Conservation (phyloP, 495 filamentous ascomycete species). For the Penicillium nucicola region DNA sequence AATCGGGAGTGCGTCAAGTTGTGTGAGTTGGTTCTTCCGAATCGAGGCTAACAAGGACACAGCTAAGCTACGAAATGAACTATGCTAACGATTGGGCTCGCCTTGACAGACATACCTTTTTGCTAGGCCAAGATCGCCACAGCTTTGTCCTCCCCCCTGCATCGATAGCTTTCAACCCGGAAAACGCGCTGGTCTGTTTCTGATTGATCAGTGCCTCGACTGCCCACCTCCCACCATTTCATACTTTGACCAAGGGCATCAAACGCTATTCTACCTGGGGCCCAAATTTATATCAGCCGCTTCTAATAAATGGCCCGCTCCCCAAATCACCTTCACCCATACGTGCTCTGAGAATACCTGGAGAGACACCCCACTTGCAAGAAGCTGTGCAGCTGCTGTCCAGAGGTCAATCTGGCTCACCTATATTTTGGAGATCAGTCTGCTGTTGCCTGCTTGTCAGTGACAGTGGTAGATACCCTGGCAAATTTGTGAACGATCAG, state of each 20-base stretch:
- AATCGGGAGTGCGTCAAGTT: constrained; percentile 3
- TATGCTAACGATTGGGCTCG: not conserved
- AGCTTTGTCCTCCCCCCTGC: not conserved
- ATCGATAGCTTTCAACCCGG: not conserved
- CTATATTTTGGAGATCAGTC: not conserved
- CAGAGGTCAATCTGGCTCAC: not conserved
- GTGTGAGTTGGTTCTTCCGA: constrained; percentile 11
- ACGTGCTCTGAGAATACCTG: not conserved
- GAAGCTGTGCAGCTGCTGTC: not conserved
- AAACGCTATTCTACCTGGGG: not conserved
- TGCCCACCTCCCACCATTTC: not conserved
- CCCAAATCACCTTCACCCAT: not conserved
- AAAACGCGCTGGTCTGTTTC: not conserved
- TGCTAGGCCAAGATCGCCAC: not conserved
- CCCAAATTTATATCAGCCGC: not conserved
- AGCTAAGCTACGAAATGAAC: not conserved
- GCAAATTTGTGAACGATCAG: not conserved
- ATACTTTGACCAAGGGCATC: not conserved
- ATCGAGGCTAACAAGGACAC: constrained; percentile 4
- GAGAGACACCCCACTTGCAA: constrained; percentile 4
- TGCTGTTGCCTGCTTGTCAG: not conserved
- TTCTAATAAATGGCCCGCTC: not conserved
- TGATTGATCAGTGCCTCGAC: not conserved
- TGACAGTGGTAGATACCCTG: not conserved
- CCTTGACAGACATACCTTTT: constrained; percentile 4